These are phyloP conservation scores for Citrus sinensis DNA, from an alignment of 345 rosid genomes.

Conservation along the genomic window DVS_A1.0 CM039169.1:33669501-33670000, in stretches of 20 bases:
- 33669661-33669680: background rate
- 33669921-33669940: background rate
- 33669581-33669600: background rate
- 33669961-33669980: too few relatives aligned
- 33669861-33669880: background rate
- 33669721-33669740: too few relatives aligned
- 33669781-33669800: background rate
- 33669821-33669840: background rate
- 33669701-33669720: too few relatives aligned
- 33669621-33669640: background rate
- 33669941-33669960: background rate
- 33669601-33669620: background rate
- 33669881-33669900: background rate
- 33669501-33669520: constrained; percentile 15
- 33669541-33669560: background rate
- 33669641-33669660: background rate
- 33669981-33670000: too few relatives aligned
- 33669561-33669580: background rate
- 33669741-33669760: background rate
- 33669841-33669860: background rate
- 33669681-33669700: background rate
- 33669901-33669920: background rate
- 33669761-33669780: background rate
- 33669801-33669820: background rate
- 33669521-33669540: background rate